Evolutionary conservation across 305 asterid species (phyloP), one percentile per base, ranked within the genome.

Genomic region (Fraxinus nigra): DNA sequence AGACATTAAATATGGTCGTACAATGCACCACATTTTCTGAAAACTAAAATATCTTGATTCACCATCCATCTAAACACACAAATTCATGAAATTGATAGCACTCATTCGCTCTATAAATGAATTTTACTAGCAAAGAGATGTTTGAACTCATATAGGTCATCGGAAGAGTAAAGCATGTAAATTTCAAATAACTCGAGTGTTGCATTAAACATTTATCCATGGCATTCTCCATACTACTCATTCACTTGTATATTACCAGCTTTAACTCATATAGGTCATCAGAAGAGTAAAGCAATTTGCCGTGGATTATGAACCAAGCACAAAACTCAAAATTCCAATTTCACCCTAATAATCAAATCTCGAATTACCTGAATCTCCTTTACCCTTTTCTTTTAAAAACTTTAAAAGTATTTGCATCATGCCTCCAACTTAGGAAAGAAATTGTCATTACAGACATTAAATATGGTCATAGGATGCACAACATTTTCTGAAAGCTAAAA

Each of bases 71-170:
- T 77, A 13, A 10, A 76, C 83, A 82, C 5, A 6, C 24, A 70
- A 70, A 30, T 70, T 70, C 56, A 83, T 59, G 38, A 61, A 77
- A 28, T 38, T 5, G 28, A 43, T 33, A 82, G 43, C n/a, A 80
- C 0, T 35, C 20, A 72, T 30, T 46, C 59, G 70, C 70, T 61
- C 22, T 67, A 28, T 2, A 46, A 54, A 35, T 0, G 63, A 24
- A 72, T 38, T 18, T 61, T 34, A 72, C 28, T 28, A 5, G 28
- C 81, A 80, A 3, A 73, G 65, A 69, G 75, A 75, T 10, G 56
- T 14, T 48, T 48, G 59, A 48, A 48, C 59, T 48, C 59, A 51
- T 54, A 54, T 54, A 5, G 63, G 63, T 54, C 63, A 54, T 54
- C 63, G 7, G 24, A 43, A 54, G 24, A n/a, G 26, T 54, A 18